Conservation (phyloP, 768 basidiomycete species). For the Lactarius pseudohatsudake region DNA sequence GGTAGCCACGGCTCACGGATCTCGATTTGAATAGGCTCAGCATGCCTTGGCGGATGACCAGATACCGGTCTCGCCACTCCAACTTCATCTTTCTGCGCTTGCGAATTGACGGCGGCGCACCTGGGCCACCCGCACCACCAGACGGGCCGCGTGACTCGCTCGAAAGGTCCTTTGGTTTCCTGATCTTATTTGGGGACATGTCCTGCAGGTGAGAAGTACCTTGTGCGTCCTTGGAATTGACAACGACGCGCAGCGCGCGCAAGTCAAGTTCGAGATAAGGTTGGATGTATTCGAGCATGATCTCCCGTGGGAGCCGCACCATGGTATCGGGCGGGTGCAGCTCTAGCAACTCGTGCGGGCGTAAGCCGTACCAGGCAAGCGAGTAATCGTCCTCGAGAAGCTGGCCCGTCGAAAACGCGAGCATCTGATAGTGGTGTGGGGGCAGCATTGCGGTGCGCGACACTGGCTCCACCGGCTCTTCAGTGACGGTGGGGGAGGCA, state of each 20-base stretch:
- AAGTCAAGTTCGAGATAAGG: conserved; percentile 62
- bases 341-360: conserved; percentile 68
- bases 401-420: conserved; percentile 69
- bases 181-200: not conserved
- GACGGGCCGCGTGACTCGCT: conserved; percentile 9
- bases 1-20: conserved; percentile 42
- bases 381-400: conserved; percentile 65
- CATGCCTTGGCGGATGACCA: conserved; percentile 56
- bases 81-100: conserved; percentile 40
- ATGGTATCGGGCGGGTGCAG: conserved; percentile 49
- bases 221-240: conserved; percentile 31
- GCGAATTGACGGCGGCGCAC: conserved; percentile 18
- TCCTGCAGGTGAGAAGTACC: conserved; percentile 9
- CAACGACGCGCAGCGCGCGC: conserved; percentile 49
- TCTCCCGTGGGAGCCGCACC: conserved; percentile 44
- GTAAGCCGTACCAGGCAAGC: conserved; percentile 57
- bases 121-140: not conserved
- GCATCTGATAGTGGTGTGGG: conserved; percentile 47
- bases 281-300: conserved; percentile 46
- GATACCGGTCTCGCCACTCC: conserved; percentile 66
- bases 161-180: conserved; percentile 27
- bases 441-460: not conserved
- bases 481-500: conserved; percentile 2
- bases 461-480: not conserved
- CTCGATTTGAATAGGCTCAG: conserved; percentile 55